Base-by-base conservation (phyloP, 75 land plant species). In the Pseudotsuga menziesii region DNA sequence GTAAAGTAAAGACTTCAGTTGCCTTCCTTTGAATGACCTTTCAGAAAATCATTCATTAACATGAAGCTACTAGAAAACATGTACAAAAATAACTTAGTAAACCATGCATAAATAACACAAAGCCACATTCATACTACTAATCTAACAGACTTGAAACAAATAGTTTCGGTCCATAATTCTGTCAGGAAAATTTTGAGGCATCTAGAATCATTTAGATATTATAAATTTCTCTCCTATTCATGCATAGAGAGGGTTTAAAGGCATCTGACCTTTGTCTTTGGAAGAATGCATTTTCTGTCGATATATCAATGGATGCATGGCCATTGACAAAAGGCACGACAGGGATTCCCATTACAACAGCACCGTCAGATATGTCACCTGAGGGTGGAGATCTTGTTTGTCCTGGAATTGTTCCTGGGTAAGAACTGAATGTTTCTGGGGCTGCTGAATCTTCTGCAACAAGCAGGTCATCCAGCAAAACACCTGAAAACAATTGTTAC, bases 381-480 rank as follows among this genome's bases (percentile, higher is more conserved):
- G 75, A 5, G 11, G 29, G 13, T 77, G 78, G 19, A 44, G 14
- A 0, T 76, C 25, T 61, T 17, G 79, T 1, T 25, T 35, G 36
- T 27, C 79, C 77, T 54, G 72, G 7, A 52, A 22, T 13, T 60
- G 61, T 22, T 23, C 77, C 77, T 16, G 72, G 35, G 25, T 70
- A 82, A 6, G 75, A 76, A 39, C 79, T 44, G 32, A 82, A 80
- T 27, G 88, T 76, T 71, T 86, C 88, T 19, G 78, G 78, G 20
- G 88, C 88, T 60, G 88, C 79, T 27, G 76, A 77, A 76, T 86
- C 88, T 39, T 86, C 88, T 63, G 88, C 88, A 66, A 86, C 87
- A 56, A 86, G 67, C 52, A 86, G 36, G 78, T 86, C 88, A 73
- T 84, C 87, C n/a, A 86, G 72, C 23, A 86, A 61, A 16, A 80